These are phyloP conservation scores for Barnettozyma hawaiiensis DNA, from an alignment of 1,139 yeast genomes.

Conservation along the genomic window DNA sequence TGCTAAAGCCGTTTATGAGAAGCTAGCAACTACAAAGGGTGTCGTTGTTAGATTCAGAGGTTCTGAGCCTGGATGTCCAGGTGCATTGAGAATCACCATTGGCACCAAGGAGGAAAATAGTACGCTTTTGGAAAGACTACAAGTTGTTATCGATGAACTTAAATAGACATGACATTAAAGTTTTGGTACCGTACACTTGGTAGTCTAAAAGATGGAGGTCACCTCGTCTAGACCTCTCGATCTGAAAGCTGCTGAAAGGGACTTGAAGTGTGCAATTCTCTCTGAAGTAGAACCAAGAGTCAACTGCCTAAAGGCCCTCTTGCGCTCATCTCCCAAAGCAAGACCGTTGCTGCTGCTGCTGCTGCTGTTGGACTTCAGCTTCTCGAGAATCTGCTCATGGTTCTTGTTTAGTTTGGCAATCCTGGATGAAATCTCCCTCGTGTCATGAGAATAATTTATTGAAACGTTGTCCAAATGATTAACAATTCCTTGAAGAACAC, in stretches of 20 bases:
- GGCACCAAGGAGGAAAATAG: slow-evolving; percentile 78
- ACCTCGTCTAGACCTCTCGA: slow-evolving; percentile 15
- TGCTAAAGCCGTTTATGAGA: slow-evolving; percentile 62
- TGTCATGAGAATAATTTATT: slow-evolving; percentile 17
- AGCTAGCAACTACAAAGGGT: slow-evolving; percentile 62
- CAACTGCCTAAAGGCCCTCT: slow-evolving; percentile 16
- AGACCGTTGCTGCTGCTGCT: slow-evolving; percentile 6
- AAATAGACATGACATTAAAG: slow-evolving; percentile 1
- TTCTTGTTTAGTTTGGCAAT: slow-evolving; percentile 19
- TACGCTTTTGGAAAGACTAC: slow-evolving; percentile 47
- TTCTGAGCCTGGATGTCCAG: slow-evolving; percentile 78
- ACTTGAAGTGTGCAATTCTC: slow-evolving; percentile 23
- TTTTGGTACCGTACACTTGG: no score
- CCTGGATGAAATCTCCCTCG: slow-evolving; percentile 15
- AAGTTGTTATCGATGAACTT: slow-evolving; percentile 32
- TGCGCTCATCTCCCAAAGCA: slow-evolving; percentile 5
- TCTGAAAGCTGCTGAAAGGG: slow-evolving; percentile 25
- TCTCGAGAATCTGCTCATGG: slow-evolving; percentile 17
- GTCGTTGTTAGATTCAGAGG: slow-evolving; percentile 93
- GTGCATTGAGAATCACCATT: slow-evolving; percentile 79
- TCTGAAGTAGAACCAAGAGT: slow-evolving; percentile 26
- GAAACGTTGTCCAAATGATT: slow-evolving; percentile 15
- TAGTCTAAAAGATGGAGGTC: slow-evolving; percentile 7
- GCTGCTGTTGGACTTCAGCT: slow-evolving; percentile 8
- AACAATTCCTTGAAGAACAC: slow-evolving; percentile 13